Evolutionary conservation across 331 rosid genomes (phyloP).

Genomic region (Quercus tomentella): DNA sequence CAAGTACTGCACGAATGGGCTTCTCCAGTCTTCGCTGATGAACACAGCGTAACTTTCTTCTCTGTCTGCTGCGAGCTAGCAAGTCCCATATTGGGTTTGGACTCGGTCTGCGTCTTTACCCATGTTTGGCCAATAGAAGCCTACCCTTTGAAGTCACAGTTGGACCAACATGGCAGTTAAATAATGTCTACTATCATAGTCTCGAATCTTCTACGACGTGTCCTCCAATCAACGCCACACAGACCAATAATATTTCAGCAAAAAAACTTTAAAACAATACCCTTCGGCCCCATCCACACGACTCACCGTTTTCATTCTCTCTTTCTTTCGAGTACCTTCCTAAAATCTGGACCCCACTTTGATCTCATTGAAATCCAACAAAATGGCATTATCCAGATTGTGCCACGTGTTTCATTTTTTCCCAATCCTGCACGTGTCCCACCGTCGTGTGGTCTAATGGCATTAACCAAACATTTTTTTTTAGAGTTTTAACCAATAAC

Average conservation of each 20-base stretch:
- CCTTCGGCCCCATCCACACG: background rate
- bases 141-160: too few relatives aligned
- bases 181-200: background rate
- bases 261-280: too few relatives aligned
- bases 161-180: background rate
- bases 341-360: background rate
- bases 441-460: background rate
- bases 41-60: too few relatives aligned
- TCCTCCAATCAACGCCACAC: background rate
- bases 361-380: background rate
- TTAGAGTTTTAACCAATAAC: rapidly evolving
- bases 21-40: too few relatives aligned
- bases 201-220: background rate
- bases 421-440: background rate
- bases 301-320: background rate
- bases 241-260: background rate
- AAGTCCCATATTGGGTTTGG: too few relatives aligned
- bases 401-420: background rate
- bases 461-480: background rate
- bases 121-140: too few relatives aligned
- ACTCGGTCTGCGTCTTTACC: too few relatives aligned
- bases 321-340: background rate
- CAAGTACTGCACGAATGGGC: too few relatives aligned
- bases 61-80: too few relatives aligned
- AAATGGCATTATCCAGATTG: background rate